Evolutionary conservation across 306 rosid genomes (phyloP).

Genomic region (Phaseolus lunatus): DNA sequence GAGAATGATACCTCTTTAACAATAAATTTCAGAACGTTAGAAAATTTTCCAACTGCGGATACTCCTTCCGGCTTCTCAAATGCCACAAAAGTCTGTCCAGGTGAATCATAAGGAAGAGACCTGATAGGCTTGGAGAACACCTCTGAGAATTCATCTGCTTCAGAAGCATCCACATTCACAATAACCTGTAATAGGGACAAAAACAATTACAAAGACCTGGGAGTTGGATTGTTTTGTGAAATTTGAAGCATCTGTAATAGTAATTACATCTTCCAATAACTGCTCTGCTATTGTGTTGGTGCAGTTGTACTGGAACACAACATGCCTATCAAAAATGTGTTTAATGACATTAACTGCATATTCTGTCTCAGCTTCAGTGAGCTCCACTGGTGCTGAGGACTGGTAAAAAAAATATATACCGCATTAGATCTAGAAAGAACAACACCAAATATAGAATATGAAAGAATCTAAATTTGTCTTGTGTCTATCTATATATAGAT

Average conservation of each 20-base stretch:
- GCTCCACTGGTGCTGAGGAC: conserved; percentile 98
- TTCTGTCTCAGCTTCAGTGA: conserved; percentile 96
- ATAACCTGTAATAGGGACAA: conserved; percentile 65
- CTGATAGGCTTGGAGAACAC: conserved; percentile 79
- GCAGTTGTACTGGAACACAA: conserved; percentile 98
- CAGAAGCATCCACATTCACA: conserved; percentile 84
- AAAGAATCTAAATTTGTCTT: background rate
- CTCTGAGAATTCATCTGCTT: conserved; percentile 86
- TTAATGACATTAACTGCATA: conserved; percentile 94
- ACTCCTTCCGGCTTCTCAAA: conserved; percentile 91
- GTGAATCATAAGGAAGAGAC: conserved; percentile 95
- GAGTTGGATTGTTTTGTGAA: conserved; percentile 27
- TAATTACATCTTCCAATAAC: conserved; percentile 81
- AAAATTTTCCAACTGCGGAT: conserved; percentile 80
- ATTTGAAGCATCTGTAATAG: conserved; percentile 25
- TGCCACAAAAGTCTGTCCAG: conserved; percentile 92
- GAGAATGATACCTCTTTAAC: conserved; percentile 80
- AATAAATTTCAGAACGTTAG: conserved; percentile 76
- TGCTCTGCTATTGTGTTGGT: conserved; percentile 97
- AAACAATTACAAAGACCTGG: conserved; percentile 43
- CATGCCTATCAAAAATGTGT: conserved; percentile 87
- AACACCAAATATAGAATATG: conserved; percentile 18
- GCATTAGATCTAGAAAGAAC: conserved; percentile 28
- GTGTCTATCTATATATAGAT: background rate
- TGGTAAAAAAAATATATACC: conserved; percentile 50